Evolutionary conservation across 2,329 filamentous ascomycete species (phyloP).

Genomic region (Claviceps quebecensis): DNA sequence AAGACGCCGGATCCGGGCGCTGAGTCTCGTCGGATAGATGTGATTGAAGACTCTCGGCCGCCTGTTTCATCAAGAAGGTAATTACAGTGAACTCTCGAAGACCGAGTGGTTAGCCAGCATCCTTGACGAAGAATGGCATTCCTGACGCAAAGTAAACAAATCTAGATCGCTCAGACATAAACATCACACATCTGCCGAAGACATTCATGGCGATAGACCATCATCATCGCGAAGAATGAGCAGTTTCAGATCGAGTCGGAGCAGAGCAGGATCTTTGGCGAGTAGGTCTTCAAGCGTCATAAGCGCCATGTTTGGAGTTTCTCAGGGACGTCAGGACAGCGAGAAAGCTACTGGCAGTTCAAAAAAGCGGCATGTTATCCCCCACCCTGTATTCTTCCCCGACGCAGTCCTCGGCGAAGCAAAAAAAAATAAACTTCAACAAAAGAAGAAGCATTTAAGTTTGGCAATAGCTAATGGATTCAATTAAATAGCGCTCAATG

Average conservation of each 20-base stretch:
- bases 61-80: slow-evolving; percentile 21
- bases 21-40: slow-evolving; percentile 15
- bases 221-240: slow-evolving; percentile 6
- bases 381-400: no score
- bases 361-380: slow-evolving; percentile 8
- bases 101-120: no score
- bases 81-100: no score
- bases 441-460: no score
- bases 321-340: slow-evolving; percentile 14
- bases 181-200: slow-evolving; percentile 10
- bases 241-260: slow-evolving; percentile 8
- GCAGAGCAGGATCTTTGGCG: slow-evolving; percentile 8
- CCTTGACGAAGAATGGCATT: no score
- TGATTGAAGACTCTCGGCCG: slow-evolving; percentile 21
- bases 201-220: slow-evolving; percentile 6
- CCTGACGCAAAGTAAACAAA: background rate
- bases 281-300: slow-evolving; percentile 13
- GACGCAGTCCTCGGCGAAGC: background rate
- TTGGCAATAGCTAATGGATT: slow-evolving; percentile 6
- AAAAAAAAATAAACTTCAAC: no score
- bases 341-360: slow-evolving; percentile 5
- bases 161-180: slow-evolving; percentile 6
- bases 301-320: slow-evolving; percentile 14
- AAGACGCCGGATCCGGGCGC: slow-evolving; percentile 17
- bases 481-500: slow-evolving; percentile 48